Percentiles rank a stretch among this genome's conserved stretches.
Conservation (phyloP, 108 stramenopile species). For the Hondaea fermentalgiana region DNA sequence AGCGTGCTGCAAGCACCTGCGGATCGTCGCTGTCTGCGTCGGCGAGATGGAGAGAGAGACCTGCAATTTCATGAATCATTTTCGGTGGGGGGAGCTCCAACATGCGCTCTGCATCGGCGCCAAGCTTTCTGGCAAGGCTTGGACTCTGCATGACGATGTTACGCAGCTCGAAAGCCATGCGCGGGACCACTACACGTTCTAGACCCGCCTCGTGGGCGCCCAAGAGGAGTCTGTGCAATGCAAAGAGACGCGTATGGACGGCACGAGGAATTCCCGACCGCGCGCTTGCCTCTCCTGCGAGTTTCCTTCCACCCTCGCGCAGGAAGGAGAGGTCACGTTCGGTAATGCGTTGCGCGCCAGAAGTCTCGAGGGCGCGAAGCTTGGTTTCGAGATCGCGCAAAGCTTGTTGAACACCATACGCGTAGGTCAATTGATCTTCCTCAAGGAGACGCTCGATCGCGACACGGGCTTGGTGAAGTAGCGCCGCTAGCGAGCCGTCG, state of each 20-base stretch:
- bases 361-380: neutral
- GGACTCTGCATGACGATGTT: neutral
- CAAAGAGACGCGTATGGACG: neutral
- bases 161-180: neutral
- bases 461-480: neutral
- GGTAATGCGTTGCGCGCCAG: neutral
- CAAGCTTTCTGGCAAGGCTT: neutral
- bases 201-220: neutral
- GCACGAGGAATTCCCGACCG: neutral
- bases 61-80: neutral
- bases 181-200: neutral
- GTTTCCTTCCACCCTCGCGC: neutral
- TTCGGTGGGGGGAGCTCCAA: neutral
- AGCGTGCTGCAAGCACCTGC: neutral
- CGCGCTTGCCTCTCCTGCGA: neutral
- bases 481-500: neutral
- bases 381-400: neutral
- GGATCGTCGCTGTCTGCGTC: neutral
- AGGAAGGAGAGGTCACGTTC: neutral
- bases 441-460: neutral
- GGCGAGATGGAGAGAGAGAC: neutral
- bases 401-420: neutral
- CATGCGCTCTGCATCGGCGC: neutral
- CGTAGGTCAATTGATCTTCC: neutral
- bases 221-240: neutral